Conservation (phyloP, 352 stramenopile species). For the Phytopythium helicoides region DNA sequence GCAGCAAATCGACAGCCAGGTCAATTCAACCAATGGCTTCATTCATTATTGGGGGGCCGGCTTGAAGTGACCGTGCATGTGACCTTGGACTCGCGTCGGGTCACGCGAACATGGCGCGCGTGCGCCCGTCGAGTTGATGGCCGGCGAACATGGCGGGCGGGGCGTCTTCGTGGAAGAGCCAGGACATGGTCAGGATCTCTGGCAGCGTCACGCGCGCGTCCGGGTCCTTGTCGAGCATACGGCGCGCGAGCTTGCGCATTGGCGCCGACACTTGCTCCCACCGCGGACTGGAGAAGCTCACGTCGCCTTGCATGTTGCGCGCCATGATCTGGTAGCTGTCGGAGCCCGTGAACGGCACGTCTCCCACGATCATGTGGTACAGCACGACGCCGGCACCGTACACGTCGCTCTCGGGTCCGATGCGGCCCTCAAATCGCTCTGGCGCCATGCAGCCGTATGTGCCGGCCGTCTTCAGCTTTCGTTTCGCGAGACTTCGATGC, state of each 20-base stretch:
- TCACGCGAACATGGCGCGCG: conserved; percentile 5
- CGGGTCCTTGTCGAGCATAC: conserved; percentile 58
- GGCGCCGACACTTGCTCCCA: conserved; percentile 36
- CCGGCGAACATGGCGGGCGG: conserved; percentile 1
- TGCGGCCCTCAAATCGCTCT: conserved; percentile 51
- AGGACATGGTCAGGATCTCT: conserved; percentile 56
- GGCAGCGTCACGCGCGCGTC: conserved; percentile 37
- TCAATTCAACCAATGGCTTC: too few relatives aligned
- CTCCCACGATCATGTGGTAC: conserved; percentile 58
- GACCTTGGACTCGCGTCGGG: too few relatives aligned
- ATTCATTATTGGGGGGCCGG: too few relatives aligned
- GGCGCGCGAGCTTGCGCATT: conserved; percentile 29
- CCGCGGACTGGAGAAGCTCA: conserved; percentile 35
- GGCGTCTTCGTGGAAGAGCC: conserved; percentile 39
- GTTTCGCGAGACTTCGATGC: conserved; percentile 2
- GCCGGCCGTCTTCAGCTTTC: conserved; percentile 19
- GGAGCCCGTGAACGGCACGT: conserved; percentile 38
- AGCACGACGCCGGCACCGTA: conserved; percentile 62
- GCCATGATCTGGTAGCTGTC: conserved; percentile 53
- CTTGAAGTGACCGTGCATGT: too few relatives aligned
- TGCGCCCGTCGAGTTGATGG: not conserved
- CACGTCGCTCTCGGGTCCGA: conserved; percentile 50
- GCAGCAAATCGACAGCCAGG: too few relatives aligned
- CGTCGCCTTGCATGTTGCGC: conserved; percentile 59
- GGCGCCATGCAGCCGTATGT: conserved; percentile 70